Conservation (phyloP, 176 grass and related monocot genomes). For the Musa schizocarpa region DNA sequence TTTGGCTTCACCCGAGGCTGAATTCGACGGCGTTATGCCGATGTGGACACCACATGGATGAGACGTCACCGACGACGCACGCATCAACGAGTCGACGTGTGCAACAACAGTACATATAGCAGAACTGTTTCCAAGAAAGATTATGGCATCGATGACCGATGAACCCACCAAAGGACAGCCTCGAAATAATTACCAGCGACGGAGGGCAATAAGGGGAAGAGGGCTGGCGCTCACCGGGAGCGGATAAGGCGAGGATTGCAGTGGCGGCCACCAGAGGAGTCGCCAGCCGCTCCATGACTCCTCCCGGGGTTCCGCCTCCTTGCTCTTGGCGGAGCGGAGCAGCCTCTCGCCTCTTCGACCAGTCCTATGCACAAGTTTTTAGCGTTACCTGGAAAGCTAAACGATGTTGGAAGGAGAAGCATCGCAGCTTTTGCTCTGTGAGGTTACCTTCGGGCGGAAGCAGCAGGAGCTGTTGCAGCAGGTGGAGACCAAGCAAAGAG, state of each 20-base stretch:
- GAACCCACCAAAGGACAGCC: background rate
- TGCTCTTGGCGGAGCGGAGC: background rate
- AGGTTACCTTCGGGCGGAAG: background rate
- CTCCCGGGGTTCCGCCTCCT: background rate
- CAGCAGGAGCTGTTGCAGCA: background rate
- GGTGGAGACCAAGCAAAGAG: background rate
- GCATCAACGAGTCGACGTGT: no score
- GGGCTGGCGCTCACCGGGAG: slow-evolving; percentile 34
- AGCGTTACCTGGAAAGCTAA: no score
- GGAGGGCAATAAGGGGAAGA: no score
- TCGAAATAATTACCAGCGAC: no score
- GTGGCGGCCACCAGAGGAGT: slow-evolving; percentile 42
- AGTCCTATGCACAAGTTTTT: background rate
- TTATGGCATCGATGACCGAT: no score
- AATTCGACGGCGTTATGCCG: no score
- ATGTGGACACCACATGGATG: no score
- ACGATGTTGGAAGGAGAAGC: background rate
- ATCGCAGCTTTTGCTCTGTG: no score
- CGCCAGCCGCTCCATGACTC: background rate
- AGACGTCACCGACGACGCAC: no score
- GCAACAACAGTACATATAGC: no score
- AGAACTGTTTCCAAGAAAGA: no score
- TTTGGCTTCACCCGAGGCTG: no score
- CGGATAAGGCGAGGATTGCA: slow-evolving; percentile 33
- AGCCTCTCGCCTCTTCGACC: background rate